Base-by-base conservation (phyloP, 116 monocot genomes). In the Cymodocea nodosa region DNA sequence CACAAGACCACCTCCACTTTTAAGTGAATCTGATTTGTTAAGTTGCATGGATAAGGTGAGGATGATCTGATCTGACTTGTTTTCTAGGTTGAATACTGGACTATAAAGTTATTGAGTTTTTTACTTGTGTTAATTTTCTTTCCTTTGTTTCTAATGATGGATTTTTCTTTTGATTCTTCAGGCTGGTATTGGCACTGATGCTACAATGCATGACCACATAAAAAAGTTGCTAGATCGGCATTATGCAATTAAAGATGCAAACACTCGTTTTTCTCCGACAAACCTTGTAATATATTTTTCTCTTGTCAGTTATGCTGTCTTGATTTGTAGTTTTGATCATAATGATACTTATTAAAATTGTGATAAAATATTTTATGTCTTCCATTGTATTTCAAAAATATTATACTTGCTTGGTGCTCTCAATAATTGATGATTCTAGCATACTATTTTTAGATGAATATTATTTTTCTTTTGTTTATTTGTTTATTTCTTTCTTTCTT, bases 191-290 rank as follows among this genome's bases (percentile, higher is more conserved):
- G 95, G 95, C 51, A 95, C 95, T 19, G 91, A 95, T 85, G 95
- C 95, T 20, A 95, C 95, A 20, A 95, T 90, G 91, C 91, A 90
- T 62, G 95, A 95, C 60, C 95, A 95, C 74, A 95, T 95, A 44
- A 95, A 95, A 68, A 95, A 95, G 78, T 78, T 87, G 56, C 90
- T 95, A 76, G 95, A 95, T 75, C 83, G 95, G 34, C 70, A 60
- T 55, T 95, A 95, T 82, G 95, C 82, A 50, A 87, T 81, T 23
- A 95, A 95, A 81, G 95, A 95, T 78, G 53, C 81, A 67, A 95
- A 83, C 68, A 95, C 82, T 58, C 85, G 85, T 56, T 95, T 95
- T 76, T 85, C 95, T 18, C 95, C 95, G 13, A 95, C 95, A 80
- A 90, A 87, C 52, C 91, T 95, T 69, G 94, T 94, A 89, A 23